Percentiles rank a stretch among this genome's conserved stretches.
These are phyloP conservation scores for Microascus cirrosus DNA, from an alignment of 2,329 filamentous ascomycete species.

Conservation along the genomic window DNA sequence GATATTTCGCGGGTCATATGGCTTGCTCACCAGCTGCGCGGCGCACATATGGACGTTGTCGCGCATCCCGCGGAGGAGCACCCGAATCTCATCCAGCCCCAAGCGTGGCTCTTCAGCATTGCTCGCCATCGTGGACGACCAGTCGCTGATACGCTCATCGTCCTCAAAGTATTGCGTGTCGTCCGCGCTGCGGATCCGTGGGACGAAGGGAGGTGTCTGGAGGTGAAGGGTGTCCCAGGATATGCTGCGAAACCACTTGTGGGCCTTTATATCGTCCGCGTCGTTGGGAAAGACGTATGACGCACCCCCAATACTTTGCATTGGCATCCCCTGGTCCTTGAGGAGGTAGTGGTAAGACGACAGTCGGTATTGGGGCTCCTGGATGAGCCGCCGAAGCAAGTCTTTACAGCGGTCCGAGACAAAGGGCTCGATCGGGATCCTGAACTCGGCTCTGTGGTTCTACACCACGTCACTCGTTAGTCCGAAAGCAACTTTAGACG, in stretches of 20 bases:
- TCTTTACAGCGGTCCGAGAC: conserved; percentile 66
- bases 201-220: conserved; percentile 67
- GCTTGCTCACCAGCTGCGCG: conserved; percentile 30
- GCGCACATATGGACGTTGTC: conserved; percentile 29
- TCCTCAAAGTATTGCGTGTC: conserved; percentile 89
- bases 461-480: conserved; percentile 17
- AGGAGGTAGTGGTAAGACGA: conserved; percentile 64
- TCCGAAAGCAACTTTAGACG: neutral
- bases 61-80: conserved; percentile 23
- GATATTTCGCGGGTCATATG: conserved; percentile 38
- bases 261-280: conserved; percentile 78
- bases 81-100: neutral
- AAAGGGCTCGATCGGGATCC: conserved; percentile 55
- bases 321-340: conserved; percentile 37
- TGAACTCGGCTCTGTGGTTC: conserved; percentile 60
- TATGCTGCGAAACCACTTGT: conserved; percentile 74
- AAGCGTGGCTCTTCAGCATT: neutral
- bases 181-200: conserved; percentile 53
- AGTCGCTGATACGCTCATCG: conserved; percentile 59
- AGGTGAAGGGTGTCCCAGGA: conserved; percentile 67
- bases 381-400: conserved; percentile 61
- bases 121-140: conserved; percentile 21
- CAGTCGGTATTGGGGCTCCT: conserved; percentile 63
- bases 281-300: conserved; percentile 73
- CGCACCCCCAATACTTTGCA: conserved; percentile 9